These are phyloP conservation scores for Monosporascus cannonballus DNA, from an alignment of 2,329 filamentous ascomycete genomes.

Conservation along the genomic window DNA sequence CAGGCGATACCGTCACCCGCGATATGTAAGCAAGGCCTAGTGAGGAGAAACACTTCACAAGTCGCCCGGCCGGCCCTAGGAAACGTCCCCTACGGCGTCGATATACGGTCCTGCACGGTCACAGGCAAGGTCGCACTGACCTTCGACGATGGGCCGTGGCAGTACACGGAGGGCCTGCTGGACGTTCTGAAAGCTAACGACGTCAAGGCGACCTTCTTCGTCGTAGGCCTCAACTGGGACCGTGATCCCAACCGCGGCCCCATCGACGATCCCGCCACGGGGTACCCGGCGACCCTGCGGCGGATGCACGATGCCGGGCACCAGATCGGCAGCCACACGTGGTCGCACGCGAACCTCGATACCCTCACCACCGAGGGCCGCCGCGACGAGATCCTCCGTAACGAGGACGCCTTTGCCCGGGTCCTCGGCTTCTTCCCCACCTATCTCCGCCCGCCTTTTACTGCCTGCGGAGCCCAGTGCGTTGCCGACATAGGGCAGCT, in stretches of 20 bases:
- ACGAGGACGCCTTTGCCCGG: constrained; percentile 38
- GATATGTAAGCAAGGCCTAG: too few relatives aligned
- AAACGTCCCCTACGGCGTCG: constrained; percentile 24
- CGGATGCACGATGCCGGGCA: constrained; percentile 39
- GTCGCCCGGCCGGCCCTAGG: constrained; percentile 20
- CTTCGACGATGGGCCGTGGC: constrained; percentile 31
- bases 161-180: constrained; percentile 28
- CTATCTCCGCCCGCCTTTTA: constrained; percentile 39
- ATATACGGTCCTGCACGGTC: constrained; percentile 25
- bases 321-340: constrained; percentile 43
- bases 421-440: constrained; percentile 40
- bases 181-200: constrained; percentile 19
- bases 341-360: constrained; percentile 37
- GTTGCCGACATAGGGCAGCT: constrained; percentile 18
- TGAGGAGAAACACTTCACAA: constrained; percentile 13
- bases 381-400: constrained; percentile 34
- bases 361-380: constrained; percentile 27
- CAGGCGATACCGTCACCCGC: constrained; percentile 1
- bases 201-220: constrained; percentile 26
- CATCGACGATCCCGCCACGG: constrained; percentile 17
- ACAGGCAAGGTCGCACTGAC: constrained; percentile 29
- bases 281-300: constrained; percentile 33
- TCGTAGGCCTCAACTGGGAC: constrained; percentile 17
- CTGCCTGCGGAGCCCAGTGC: constrained; percentile 17
- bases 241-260: not conserved